phyloP scores from a whole-genome alignment of 495 filamentous ascomycete species.

The Penicillium bialowiezense region DNA sequence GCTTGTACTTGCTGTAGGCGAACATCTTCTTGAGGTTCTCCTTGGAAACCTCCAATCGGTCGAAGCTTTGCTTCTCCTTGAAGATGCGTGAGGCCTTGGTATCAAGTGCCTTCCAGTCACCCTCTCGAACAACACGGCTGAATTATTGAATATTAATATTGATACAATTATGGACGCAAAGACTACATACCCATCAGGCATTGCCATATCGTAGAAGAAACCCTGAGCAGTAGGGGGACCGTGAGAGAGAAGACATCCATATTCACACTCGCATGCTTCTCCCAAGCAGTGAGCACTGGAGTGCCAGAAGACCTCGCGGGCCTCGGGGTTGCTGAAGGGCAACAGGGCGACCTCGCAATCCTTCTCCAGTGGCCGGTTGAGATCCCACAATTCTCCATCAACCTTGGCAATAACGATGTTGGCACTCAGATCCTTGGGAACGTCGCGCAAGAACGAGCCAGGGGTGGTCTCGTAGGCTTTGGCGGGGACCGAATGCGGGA shows the following conservation, averaged over 20 bases:
- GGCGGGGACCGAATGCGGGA: conserved; percentile 37
- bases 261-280: conserved; percentile 85
- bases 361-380: conserved; percentile 80
- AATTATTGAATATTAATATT: conserved; percentile 10
- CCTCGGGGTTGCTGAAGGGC: conserved; percentile 80
- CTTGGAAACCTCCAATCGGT: conserved; percentile 84
- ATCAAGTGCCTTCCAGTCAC: conserved; percentile 80
- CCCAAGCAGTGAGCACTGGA: conserved; percentile 91
- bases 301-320: conserved; percentile 88
- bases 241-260: conserved; percentile 85
- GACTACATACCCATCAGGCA: conserved; percentile 60
- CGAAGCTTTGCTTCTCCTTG: conserved; percentile 95
- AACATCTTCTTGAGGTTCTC: conserved; percentile 95
- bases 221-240: conserved; percentile 90
- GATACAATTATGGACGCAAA: neutral
- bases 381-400: conserved; percentile 85
- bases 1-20: conserved; percentile 91
- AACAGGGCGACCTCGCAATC: conserved; percentile 74
- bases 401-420: conserved; percentile 74
- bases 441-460: conserved; percentile 49
- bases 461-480: conserved; percentile 56
- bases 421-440: conserved; percentile 50
- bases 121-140: conserved; percentile 62
- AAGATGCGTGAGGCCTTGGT: conserved; percentile 71
- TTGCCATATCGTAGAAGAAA: conserved; percentile 97